These are phyloP conservation scores for Acorus gramineus DNA, from an alignment of 106 monocot genomes.

Conservation along the genomic window DNA sequence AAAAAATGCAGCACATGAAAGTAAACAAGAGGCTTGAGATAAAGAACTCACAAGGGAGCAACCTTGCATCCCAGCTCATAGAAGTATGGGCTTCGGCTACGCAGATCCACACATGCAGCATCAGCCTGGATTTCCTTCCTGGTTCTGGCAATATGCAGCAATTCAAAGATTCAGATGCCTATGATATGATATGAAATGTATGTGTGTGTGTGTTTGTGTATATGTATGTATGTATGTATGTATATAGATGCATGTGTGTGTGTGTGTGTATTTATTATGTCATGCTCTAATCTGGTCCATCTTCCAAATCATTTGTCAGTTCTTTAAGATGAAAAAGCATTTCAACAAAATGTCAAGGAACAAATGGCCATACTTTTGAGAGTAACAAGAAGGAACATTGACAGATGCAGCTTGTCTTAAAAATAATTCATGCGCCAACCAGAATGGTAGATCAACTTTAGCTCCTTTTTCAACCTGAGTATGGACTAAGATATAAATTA, in stretches of 20 bases:
- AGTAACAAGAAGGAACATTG: conserved; percentile 61
- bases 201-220: too few species aligned
- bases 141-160: conserved; percentile 12
- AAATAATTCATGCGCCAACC: conserved; percentile 73
- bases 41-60: conserved; percentile 49
- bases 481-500: neutral
- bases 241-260: too few species aligned
- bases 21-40: neutral
- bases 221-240: too few species aligned
- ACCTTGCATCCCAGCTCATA: conserved; percentile 92
- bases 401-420: conserved; percentile 70
- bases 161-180: neutral
- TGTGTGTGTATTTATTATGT: too few species aligned
- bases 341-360: neutral
- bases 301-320: too few species aligned
- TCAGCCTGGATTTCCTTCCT: conserved; percentile 90
- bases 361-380: conserved; percentile 40
- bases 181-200: neutral
- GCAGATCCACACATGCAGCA: conserved; percentile 84
- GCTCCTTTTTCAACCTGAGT: conserved; percentile 70
- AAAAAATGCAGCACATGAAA: neutral
- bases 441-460: conserved; percentile 87
- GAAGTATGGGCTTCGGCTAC: conserved; percentile 65
- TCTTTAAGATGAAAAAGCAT: too few species aligned
- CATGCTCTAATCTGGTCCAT: too few species aligned